Evolutionary conservation across 441 rosid species (phyloP), one percentile per base, ranked within the genome.

Genomic region (Adansonia grandidieri): DNA sequence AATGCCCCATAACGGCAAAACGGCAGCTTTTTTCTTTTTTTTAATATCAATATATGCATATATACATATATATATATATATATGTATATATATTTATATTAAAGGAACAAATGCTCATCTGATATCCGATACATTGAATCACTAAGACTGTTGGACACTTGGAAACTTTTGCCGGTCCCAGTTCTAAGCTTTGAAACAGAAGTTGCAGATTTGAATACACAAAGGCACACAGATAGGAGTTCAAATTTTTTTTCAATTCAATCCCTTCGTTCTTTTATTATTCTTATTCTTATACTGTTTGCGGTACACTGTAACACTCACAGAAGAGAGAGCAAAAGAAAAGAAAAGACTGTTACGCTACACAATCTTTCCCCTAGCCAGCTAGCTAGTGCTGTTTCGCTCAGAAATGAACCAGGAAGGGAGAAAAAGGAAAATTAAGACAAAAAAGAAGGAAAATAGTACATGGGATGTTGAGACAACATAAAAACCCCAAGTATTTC

Each of bases 391-490:
- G 14, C 45, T n/a, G 78, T 79, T 79, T 77, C 56, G n/a, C 61
- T 58, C 78, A 83, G 78, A 83, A 79, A 81, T 58, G 40, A 84
- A 74, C 19, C 58, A 4, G 11, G 19, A 56, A 24, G 57, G 10
- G 63, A 17, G 9, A 20, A 74, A 67, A 62, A 20, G 14, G 24
- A 65, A 45, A 45, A 6, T 45, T 24, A 24, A 24, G 28, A 24
- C 28, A 24, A 24, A 24, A 20, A 48, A 14, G 5, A 37, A 51
- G 50, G 28, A 14, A 32, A 42, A 53, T 45, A 17, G 50, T 44
- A 60, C 15, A 24, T 2, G 3, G 14, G 6, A 67, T 13, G n/a
- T 2, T 1, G 13, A 50, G 10, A 22, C 10, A 2, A 7, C 11
- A 37, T 2, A 37, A 37, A 37, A 37, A 37, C 28, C 28, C 28